phyloP scores from a whole-genome alignment of 2,329 filamentous ascomycete species.

The Hymenoscyphus occultus region DNA sequence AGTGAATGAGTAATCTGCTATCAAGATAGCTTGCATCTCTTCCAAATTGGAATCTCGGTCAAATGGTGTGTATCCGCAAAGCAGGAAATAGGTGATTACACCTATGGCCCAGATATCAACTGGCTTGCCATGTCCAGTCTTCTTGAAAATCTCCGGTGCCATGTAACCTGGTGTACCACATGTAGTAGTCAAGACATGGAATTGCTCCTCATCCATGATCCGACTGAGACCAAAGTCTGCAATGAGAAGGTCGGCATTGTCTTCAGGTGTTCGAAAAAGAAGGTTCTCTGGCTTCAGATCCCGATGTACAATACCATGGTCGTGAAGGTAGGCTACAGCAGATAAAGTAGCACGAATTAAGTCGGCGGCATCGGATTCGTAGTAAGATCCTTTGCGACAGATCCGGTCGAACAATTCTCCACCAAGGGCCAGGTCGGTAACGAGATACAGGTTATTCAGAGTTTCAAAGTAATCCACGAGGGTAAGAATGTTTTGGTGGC shows the following conservation, averaged over 20 bases:
- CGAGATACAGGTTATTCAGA: slow-evolving; percentile 98
- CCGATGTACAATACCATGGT: slow-evolving; percentile 97
- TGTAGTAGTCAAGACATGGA: slow-evolving; percentile 95
- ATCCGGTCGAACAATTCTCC: slow-evolving; percentile 98
- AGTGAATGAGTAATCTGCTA: slow-evolving; percentile 93
- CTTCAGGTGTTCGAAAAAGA: slow-evolving; percentile 93
- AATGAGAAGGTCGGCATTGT: slow-evolving; percentile 94
- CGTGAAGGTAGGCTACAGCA: slow-evolving; percentile 97
- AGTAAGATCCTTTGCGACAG: slow-evolving; percentile 97
- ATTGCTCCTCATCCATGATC: slow-evolving; percentile 99
- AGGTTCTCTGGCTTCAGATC: slow-evolving; percentile 98
- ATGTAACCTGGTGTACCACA: slow-evolving; percentile 98
- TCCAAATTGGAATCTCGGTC: slow-evolving; percentile 96
- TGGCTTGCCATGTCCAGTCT: slow-evolving; percentile 95
- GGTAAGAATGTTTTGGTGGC: slow-evolving; percentile 95
- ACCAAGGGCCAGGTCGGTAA: slow-evolving; percentile 92
- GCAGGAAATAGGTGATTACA: slow-evolving; percentile 96
- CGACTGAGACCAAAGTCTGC: slow-evolving; percentile 93
- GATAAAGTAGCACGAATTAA: slow-evolving; percentile 92
- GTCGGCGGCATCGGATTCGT: slow-evolving; percentile 93
- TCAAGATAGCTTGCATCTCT: slow-evolving; percentile 98
- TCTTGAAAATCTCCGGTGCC: slow-evolving; percentile 99
- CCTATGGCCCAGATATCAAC: slow-evolving; percentile 98
- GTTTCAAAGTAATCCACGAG: slow-evolving; percentile 99
- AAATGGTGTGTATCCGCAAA: slow-evolving; percentile 97